phyloP scores from a whole-genome alignment of 768 basidiomycete genomes.

The Rhodocollybia butyracea region DNA sequence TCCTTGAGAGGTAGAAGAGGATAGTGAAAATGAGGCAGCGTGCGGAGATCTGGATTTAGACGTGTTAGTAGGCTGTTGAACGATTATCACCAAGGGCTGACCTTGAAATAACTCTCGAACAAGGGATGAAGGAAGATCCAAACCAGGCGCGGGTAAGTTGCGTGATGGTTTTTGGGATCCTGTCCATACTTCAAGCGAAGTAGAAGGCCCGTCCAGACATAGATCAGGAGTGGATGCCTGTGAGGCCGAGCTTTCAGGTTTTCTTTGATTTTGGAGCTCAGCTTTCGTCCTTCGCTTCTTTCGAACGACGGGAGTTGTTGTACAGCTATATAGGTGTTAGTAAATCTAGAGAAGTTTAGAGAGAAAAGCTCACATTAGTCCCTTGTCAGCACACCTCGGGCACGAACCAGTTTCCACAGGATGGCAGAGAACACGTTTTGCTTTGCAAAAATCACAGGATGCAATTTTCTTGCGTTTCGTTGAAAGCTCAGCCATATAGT shows the following conservation, averaged over 20 bases:
- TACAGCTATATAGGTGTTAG: constrained; percentile 2
- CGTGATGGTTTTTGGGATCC: neutral
- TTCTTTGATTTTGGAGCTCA: neutral
- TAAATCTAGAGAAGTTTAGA: neutral
- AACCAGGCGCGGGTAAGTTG: neutral
- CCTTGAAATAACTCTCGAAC: constrained; percentile 9
- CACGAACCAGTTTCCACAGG: constrained; percentile 6
- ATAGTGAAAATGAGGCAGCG: neutral
- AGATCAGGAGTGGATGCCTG: neutral
- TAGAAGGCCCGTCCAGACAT: neutral
- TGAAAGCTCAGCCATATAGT: no score
- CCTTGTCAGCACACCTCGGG: constrained; percentile 13
- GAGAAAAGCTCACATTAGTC: constrained; percentile 4
- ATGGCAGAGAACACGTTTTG: constrained; percentile 9
- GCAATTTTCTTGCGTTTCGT: neutral
- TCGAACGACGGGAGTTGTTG: constrained; percentile 7
- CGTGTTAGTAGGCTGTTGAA: neutral
- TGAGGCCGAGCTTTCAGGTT: neutral
- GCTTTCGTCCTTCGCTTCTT: neutral
- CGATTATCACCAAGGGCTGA: neutral
- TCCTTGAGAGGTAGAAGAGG: constrained; percentile 1
- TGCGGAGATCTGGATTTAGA: neutral
- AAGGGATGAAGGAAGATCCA: neutral
- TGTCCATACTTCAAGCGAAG: neutral
- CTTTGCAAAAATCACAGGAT: constrained; percentile 12